Conservation (phyloP, 805 yeast species). For the Blastobotrys peoriensis region DNA sequence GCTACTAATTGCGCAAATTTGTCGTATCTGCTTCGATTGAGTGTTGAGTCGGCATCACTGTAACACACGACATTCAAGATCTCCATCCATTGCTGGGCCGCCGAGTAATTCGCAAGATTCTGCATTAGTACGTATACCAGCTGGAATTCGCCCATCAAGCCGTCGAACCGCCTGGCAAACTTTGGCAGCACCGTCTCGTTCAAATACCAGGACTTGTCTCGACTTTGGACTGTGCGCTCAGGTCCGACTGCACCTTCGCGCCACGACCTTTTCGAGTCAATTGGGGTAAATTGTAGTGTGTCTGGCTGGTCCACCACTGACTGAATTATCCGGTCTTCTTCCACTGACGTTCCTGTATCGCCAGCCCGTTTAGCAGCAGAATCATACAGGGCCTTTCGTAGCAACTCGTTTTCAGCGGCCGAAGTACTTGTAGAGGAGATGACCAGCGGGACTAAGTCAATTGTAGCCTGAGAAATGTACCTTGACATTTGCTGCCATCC, state of each 20-base stretch:
- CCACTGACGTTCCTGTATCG: conserved; percentile 10
- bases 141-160: conserved; percentile 49
- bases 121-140: conserved; percentile 44
- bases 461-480: conserved; percentile 24
- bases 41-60: conserved; percentile 28
- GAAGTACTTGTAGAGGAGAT: conserved; percentile 45
- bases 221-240: conserved; percentile 44
- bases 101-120: conserved; percentile 56
- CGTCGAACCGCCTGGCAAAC: conserved; percentile 28
- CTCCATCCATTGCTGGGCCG: conserved; percentile 58
- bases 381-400: conserved; percentile 35
- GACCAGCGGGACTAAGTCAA: conserved; percentile 28
- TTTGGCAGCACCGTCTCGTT: conserved; percentile 28
- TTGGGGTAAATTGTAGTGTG: conserved; percentile 38
- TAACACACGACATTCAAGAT: conserved; percentile 40
- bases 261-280: conserved; percentile 38
- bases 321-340: conserved; percentile 30
- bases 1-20: conserved; percentile 31
- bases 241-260: conserved; percentile 34
- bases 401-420: conserved; percentile 40
- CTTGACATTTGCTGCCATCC: conserved; percentile 24
- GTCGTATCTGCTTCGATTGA: conserved; percentile 26
- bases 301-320: conserved; percentile 32
- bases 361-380: conserved; percentile 23
- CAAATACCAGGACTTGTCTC: conserved; percentile 61